Percentiles rank a stretch among this genome's conserved stretches.
Evolutionary conservation across 164 flowering plant species (phyloP).

Genomic region (Kingdonia uniflora): DNA sequence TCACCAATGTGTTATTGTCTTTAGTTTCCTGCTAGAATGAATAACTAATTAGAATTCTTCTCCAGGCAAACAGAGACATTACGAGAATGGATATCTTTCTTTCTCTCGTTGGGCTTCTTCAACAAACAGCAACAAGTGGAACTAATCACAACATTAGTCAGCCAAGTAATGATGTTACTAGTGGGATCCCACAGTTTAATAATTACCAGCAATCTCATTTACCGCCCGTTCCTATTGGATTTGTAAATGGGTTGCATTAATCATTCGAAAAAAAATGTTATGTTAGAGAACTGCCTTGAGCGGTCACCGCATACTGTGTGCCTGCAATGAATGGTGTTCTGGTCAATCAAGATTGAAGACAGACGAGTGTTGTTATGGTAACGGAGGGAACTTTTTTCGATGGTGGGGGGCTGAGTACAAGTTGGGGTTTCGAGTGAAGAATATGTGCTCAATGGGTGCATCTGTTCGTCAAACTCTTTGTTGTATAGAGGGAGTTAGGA

Average conservation of each 20-base stretch:
- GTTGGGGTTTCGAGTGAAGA: too few relatives aligned
- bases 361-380: too few relatives aligned
- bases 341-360: too few relatives aligned
- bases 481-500: too few relatives aligned
- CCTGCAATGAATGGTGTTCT: slow-evolving; percentile 25
- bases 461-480: too few relatives aligned
- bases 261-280: neutral
- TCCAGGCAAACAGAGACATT: slow-evolving; percentile 51
- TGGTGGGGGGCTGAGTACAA: too few relatives aligned
- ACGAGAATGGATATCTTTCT: slow-evolving; percentile 67
- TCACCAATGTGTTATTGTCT: too few relatives aligned
- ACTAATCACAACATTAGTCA: slow-evolving; percentile 16
- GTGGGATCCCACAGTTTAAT: slow-evolving; percentile 18
- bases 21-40: neutral
- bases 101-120: slow-evolving; percentile 58
- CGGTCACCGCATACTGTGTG: slow-evolving; percentile 2
- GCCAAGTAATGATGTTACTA: slow-evolving; percentile 14
- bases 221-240: slow-evolving; percentile 32
- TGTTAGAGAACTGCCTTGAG: slow-evolving; percentile 20
- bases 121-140: slow-evolving; percentile 27
- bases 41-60: slow-evolving; percentile 1
- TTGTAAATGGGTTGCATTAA: slow-evolving; percentile 22
- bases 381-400: too few relatives aligned
- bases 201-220: slow-evolving; percentile 30
- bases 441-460: too few relatives aligned